These are phyloP conservation scores for Gonium pectorale DNA, from an alignment of 139 green algal genomes.

Conservation along the genomic window DNA sequence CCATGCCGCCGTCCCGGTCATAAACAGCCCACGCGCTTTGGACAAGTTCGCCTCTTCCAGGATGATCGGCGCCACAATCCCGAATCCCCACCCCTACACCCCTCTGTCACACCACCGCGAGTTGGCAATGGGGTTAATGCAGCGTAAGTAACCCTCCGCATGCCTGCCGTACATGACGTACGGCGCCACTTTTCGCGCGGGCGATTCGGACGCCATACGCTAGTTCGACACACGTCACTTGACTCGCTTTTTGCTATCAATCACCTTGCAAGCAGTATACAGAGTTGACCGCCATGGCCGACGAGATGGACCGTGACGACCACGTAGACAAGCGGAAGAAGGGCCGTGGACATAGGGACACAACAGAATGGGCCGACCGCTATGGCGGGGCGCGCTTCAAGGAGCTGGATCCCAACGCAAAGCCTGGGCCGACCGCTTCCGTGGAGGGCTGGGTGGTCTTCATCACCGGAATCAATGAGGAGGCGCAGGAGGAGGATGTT, in stretches of 20 bases:
- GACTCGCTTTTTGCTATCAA: neutral
- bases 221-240: neutral
- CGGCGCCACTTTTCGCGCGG: neutral
- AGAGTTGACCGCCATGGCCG: conserved; percentile 27
- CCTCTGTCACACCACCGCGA: too few species aligned
- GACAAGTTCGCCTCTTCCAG: too few species aligned
- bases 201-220: neutral
- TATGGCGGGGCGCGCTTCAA: conserved; percentile 48
- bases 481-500: conserved; percentile 95
- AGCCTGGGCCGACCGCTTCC: conserved; percentile 53
- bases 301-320: conserved; percentile 32
- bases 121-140: neutral
- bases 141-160: neutral
- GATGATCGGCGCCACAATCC: too few species aligned
- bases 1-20: too few species aligned
- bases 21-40: too few species aligned
- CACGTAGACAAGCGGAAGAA: conserved; percentile 21
- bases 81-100: too few species aligned
- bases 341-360: conserved; percentile 40
- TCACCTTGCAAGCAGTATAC: neutral
- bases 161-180: neutral
- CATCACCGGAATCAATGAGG: conserved; percentile 93
- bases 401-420: conserved; percentile 48
- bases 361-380: conserved; percentile 37
- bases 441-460: conserved; percentile 97